A percentile compares a stretch with the other conserved stretches of the same genome.
Evolutionary conservation across 768 basidiomycete species (phyloP).

Genomic region (Boletus barrowsii): DNA sequence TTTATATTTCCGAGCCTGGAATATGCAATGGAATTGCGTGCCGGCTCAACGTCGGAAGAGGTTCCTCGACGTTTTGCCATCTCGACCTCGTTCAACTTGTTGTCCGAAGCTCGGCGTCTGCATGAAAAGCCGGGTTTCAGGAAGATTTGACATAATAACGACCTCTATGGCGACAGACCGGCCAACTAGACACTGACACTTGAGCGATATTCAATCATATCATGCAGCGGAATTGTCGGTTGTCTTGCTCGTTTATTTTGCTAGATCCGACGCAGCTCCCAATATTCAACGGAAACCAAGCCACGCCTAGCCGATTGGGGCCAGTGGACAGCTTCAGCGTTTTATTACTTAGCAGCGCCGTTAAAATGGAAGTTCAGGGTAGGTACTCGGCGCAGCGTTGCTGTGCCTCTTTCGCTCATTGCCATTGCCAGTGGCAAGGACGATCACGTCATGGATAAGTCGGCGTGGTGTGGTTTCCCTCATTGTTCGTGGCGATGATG

Average conservation of each 20-base stretch:
- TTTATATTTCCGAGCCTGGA: background rate
- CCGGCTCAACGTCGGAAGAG: background rate
- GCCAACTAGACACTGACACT: background rate
- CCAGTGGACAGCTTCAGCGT: slow-evolving; percentile 1
- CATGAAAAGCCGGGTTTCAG: background rate
- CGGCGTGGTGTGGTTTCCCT: slow-evolving; percentile 18
- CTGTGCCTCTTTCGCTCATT: slow-evolving; percentile 2
- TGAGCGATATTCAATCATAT: background rate
- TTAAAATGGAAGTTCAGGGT: slow-evolving; percentile 17
- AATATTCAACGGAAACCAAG: background rate
- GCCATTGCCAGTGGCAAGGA: background rate
- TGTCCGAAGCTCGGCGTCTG: background rate
- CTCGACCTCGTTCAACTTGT: background rate
- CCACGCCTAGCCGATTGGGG: background rate
- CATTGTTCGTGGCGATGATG: slow-evolving; percentile 9
- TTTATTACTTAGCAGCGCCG: slow-evolving; percentile 1
- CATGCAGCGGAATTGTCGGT: background rate
- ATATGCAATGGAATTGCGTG: background rate
- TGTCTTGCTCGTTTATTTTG: background rate
- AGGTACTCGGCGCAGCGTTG: slow-evolving; percentile 9
- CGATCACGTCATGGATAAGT: slow-evolving; percentile 27
- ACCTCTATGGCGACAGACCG: slow-evolving; percentile 7
- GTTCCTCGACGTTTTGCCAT: background rate
- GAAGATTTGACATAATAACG: background rate
- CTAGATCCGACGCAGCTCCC: slow-evolving; percentile 3